Evolutionary conservation across 1,139 yeast genomes (phyloP), one percentile per base, ranked within the genome.

Genomic region (Entelexis paramagnoliae): DNA sequence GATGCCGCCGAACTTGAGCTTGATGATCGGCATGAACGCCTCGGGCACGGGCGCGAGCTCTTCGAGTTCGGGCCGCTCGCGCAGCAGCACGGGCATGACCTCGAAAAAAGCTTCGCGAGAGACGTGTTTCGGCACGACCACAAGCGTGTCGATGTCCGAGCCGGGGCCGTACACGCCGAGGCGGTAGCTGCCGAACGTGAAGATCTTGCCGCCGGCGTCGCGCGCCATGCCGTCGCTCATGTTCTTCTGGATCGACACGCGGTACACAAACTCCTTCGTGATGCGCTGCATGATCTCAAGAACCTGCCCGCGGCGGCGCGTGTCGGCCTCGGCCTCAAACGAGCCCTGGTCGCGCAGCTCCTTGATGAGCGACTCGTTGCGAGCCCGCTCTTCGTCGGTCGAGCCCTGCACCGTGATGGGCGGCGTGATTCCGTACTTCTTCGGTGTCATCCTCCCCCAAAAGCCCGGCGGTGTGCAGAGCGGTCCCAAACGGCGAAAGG

Each of bases 141-240:
- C 85, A 44, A 91, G 70, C 0, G 98, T 86, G 71, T 91, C 99
- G 55, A 91, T 91, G 80, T 91, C 99, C 0, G 95, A 85, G 0
- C 98, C 97, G 0, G 98, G 98, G 0, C 98, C 96, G 68, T 89
- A 87, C 8, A 91, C 98, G 1, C 98, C 98, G 44, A 91, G 70
- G 56, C 96, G 74, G 63, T 89, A 91, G 0, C 97, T 89, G 0
- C 99, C 99, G 68, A 78, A 91, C 0, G 97, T 88, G 65, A 89
- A 91, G 14, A 93, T 78, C 67, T 93, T 93, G 17, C 98, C 98
- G 38, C 98, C 98, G 0, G 97, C 95, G 66, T 91, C 98, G 56
- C 72, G 77, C 0, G 98, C 96, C 96, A 91, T 88, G 5, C 96
- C 96, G 56, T 91, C 97, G 32, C 91, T 80, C 96, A 91, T 88